A percentile compares a stretch with the other conserved stretches of the same genome.
These are phyloP conservation scores for Pythium vanterpoolii DNA, from an alignment of 352 stramenopile species.

Conservation along the genomic window DNA sequence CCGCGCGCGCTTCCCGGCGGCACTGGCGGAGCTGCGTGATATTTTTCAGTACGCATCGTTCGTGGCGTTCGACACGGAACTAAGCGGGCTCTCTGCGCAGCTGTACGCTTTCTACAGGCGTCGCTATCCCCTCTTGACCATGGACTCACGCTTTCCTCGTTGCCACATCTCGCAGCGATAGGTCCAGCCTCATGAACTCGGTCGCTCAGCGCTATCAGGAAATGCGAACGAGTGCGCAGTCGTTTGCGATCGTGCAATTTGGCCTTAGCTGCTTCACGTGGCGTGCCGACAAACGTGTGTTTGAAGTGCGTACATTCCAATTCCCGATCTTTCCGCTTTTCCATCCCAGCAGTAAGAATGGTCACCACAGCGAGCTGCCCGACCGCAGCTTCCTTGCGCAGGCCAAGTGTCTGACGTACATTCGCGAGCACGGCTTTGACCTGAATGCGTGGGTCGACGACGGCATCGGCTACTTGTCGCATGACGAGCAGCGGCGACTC, in stretches of 20 bases:
- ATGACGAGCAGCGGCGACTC: conserved; percentile 36
- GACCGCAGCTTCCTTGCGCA: conserved; percentile 67
- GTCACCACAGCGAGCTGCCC: conserved; percentile 13
- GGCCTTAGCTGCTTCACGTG: conserved; percentile 69
- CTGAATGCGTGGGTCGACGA: conserved; percentile 75
- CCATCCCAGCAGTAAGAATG: conserved; percentile 21
- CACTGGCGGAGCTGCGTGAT: conserved; percentile 6
- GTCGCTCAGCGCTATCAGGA: conserved; percentile 65
- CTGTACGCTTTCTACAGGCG: conserved; percentile 33
- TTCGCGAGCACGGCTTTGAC: conserved; percentile 75
- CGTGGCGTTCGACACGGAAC: conserved; percentile 74
- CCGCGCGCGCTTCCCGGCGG: conserved; percentile 7
- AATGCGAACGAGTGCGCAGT: conserved; percentile 42
- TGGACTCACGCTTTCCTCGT: background rate
- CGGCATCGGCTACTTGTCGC: conserved; percentile 67
- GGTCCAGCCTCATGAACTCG: conserved; percentile 68
- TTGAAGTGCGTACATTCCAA: conserved; percentile 62
- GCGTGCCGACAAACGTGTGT: conserved; percentile 33
- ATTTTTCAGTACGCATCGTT: conserved; percentile 38
- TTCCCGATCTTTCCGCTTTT: conserved; percentile 72
- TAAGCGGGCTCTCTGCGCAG: conserved; percentile 63
- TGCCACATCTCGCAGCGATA: conserved; percentile 19
- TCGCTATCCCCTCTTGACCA: background rate
- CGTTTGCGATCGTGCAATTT: conserved; percentile 76
- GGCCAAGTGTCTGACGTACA: conserved; percentile 73